Percentiles rank a stretch among this genome's conserved stretches.
These are phyloP conservation scores for Cercospora zeina DNA, from an alignment of 2,329 filamentous ascomycete genomes.

Conservation along the genomic window DNA sequence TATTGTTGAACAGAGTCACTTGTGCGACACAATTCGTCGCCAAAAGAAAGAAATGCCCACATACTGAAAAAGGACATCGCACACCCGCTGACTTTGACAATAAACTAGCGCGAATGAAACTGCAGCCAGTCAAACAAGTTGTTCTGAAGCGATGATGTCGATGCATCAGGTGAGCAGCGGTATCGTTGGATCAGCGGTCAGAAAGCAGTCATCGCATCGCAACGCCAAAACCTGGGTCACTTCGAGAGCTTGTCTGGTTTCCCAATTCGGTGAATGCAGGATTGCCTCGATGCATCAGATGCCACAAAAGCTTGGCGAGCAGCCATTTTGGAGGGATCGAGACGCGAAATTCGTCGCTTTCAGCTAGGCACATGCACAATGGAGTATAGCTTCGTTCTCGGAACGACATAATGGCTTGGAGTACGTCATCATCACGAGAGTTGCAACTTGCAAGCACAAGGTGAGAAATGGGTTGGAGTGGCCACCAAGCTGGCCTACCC, in stretches of 20 bases:
- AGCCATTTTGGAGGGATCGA: background rate
- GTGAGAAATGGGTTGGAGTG: background rate
- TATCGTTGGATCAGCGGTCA: background rate
- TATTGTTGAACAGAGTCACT: background rate
- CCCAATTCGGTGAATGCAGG: slow-evolving; percentile 5
- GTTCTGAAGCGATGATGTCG: background rate
- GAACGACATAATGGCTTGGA: no score
- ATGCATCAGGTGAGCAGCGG: slow-evolving; percentile 2
- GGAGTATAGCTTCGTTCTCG: no score
- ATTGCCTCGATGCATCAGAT: background rate
- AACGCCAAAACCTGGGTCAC: background rate
- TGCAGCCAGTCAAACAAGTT: background rate
- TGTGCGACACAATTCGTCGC: background rate
- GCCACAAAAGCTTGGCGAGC: background rate
- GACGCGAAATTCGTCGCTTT: background rate
- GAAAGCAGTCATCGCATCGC: slow-evolving; percentile 6
- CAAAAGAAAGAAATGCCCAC: background rate
- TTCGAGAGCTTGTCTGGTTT: background rate
- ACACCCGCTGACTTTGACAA: slow-evolving; percentile 4
- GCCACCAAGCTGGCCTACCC: slow-evolving; percentile 1
- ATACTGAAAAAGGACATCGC: slow-evolving; percentile 9
- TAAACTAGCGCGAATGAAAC: background rate
- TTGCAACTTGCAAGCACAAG: background rate
- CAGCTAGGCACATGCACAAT: no score
- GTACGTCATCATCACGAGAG: background rate